Base-by-base conservation (phyloP, 208 protist genomes). In the Plasmodiophora brassicae region DNA sequence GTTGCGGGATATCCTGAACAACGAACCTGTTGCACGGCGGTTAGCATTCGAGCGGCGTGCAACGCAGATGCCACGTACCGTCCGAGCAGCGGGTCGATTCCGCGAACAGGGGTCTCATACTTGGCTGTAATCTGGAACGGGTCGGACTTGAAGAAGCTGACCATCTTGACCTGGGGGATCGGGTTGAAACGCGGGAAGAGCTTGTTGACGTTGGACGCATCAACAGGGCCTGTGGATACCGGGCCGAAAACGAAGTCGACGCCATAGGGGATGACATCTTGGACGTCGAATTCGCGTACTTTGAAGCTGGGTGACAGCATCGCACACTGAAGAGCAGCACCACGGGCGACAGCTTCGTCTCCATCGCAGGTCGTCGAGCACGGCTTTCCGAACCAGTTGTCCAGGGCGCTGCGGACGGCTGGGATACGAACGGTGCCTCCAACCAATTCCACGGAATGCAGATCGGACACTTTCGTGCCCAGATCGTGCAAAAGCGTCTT, bases 361-460 rank as follows among this genome's bases (percentile, higher is more conserved):
- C 72, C 87, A 87, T 89, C 87, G 45, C 78, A 89, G 28, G 60
- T 83, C 20, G 41, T 88, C 54, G 85, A 88, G 28, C 50, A 71
- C 53, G 10, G 50, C 14, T 83, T 1, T 46, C 87, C 87, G 14
- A 91, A 83, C 46, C 78, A 60, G 39, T 72, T 45, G 5, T 65
- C 41, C 22, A 91, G 45, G 25, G 45, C 20, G 0, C 22, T 32
- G 32, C 85, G 71, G 41, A 91, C 89, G 1, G 45, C 44, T 0
- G 88, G 71, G 71, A 91, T 89, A 44, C 89, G 35, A 22, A 78
- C 60, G 5, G 41, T 46, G 32, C 89, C 89, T 54, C 89, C 89
- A 53, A 90, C 71, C 5, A 89, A n/a, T 78, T 90, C 89, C 35
- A 90, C 84, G 0, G 89, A 85, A 36, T 86, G 84, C 0, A 90